Conservation (phyloP, 768 basidiomycete genomes). For the Trametes maxima region DNA sequence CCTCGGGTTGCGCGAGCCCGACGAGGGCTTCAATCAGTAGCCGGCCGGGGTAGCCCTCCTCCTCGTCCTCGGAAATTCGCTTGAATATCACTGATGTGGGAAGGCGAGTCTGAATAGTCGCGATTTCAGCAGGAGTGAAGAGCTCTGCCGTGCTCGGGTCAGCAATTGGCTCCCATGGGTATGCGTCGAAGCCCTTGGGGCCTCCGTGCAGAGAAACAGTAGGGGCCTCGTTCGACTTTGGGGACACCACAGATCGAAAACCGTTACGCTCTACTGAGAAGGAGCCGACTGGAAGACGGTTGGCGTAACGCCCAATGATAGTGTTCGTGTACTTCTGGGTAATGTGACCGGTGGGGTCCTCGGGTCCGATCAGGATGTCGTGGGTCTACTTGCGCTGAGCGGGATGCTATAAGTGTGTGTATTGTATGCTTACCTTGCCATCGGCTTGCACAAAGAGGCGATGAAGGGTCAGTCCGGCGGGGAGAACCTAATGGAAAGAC, state of each 20-base stretch:
- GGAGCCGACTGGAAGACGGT: conserved; percentile 64
- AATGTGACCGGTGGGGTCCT: conserved; percentile 58
- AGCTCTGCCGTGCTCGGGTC: conserved; percentile 43
- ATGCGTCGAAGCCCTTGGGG: conserved; percentile 61
- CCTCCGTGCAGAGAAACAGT: conserved; percentile 75
- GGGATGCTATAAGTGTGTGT: neutral
- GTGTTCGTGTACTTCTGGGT: conserved; percentile 72
- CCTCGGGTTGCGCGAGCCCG: conserved; percentile 35
- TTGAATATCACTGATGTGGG: conserved; percentile 54
- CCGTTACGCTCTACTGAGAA: conserved; percentile 52
- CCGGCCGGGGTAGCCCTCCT: conserved; percentile 71
- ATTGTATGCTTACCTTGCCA: conserved; percentile 51
- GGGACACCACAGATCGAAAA: conserved; percentile 47
- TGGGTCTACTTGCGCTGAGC: conserved; percentile 51
- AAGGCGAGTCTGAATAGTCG: conserved; percentile 40
- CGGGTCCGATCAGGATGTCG: conserved; percentile 76
- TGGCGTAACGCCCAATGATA: conserved; percentile 72
- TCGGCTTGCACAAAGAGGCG: conserved; percentile 64
- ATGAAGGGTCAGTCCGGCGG: conserved; percentile 70
- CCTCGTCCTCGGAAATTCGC: conserved; percentile 60
- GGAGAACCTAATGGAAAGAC: conserved; percentile 51
- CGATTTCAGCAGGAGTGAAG: conserved; percentile 58
- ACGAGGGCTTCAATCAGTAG: conserved; percentile 52
- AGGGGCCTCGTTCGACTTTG: conserved; percentile 33
- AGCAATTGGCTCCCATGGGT: conserved; percentile 51